These are phyloP conservation scores for Phylloporus arenicola DNA, from an alignment of 768 basidiomycete genomes.

Conservation along the genomic window DNA sequence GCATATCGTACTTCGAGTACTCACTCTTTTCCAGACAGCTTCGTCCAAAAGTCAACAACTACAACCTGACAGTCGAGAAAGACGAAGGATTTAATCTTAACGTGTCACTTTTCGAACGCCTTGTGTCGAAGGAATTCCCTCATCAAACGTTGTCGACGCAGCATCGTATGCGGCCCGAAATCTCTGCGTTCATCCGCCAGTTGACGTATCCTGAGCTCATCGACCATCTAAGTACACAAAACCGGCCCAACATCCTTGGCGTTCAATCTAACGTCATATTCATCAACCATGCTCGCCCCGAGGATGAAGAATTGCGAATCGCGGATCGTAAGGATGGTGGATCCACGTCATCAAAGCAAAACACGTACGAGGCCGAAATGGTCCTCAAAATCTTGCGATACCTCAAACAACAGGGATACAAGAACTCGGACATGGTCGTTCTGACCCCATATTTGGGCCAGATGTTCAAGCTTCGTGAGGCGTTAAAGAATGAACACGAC, in stretches of 20 bases:
- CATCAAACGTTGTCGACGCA: constrained; percentile 52
- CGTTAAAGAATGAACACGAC: constrained; percentile 44
- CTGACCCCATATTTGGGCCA: constrained; percentile 71
- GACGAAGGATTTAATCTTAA: constrained; percentile 67
- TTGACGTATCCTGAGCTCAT: constrained; percentile 67
- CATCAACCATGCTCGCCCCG: constrained; percentile 52
- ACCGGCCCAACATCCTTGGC: constrained; percentile 50
- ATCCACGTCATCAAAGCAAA: constrained; percentile 55
- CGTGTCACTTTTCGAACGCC: constrained; percentile 62
- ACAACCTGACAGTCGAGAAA: constrained; percentile 61
- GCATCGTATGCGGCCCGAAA: constrained; percentile 74
- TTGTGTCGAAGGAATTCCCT: constrained; percentile 57
- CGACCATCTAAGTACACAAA: constrained; percentile 47
- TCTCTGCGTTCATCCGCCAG: constrained; percentile 55
- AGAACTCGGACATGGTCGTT: constrained; percentile 53
- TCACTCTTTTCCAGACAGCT: constrained; percentile 45
- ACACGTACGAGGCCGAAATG: constrained; percentile 57
- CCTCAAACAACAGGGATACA: constrained; percentile 65
- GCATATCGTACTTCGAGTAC: background rate
- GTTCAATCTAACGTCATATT: constrained; percentile 57
- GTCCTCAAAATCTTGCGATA: constrained; percentile 62
- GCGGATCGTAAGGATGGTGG: constrained; percentile 44
- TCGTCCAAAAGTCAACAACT: constrained; percentile 68
- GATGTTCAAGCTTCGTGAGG: constrained; percentile 43
- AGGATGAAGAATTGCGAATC: constrained; percentile 42